Evolutionary conservation across 768 basidiomycete genomes (phyloP), one percentile per base, ranked within the genome.

Genomic region (Pleurotus cornucopiae): DNA sequence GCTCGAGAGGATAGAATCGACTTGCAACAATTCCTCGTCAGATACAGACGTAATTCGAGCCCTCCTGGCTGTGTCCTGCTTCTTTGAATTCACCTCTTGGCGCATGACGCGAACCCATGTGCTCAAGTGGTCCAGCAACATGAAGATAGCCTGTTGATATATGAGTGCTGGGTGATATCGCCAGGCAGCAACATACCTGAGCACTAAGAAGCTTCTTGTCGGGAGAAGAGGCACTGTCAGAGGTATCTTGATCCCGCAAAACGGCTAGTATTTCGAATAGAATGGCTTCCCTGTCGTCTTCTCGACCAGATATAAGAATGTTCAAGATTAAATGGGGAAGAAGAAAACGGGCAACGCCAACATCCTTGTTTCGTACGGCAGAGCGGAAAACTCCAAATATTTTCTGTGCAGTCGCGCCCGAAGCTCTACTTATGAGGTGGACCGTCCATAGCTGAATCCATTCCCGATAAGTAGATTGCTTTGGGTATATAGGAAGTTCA

Each of bases 391-490:
- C 84, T 6, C 79, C 73, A 65, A 98, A 99, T 34, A 98, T 84
- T 16, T 66, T 71, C 60, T 77, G 75, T 12, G 92, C 90, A 49
- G 73, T 76, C 2, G 61, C 60, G 16, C 84, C 83, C 1, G 83
- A 78, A 5, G 81, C 84, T 55, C 75, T 80, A 9, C 80, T 76
- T 54, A 98, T 90, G 37, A 99, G 80, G 67, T 92, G 79, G 7
- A 80, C 76, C 1, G 93, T 86, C 94, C 95, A 98, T 0, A 81
- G 67, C 61, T 96, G 94, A 34, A 98, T 81, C 97, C 97, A 99
- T 69, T 98, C 95, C 41, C 95, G 85, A 70, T 98, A 99, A 0
- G 93, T 96, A 2, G 82, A 67, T 56, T 85, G 79, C 4, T 72
- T 71, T 0, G 82, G 78, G 70, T 98, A 99, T 55, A 98, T 85